A percentile compares a stretch with the other conserved stretches of the same genome.
These are phyloP conservation scores for Bryoerythrophyllum caledonicum DNA, from an alignment of 225 moss, liverwort and hornwort genomes.

Conservation along the genomic window DNA sequence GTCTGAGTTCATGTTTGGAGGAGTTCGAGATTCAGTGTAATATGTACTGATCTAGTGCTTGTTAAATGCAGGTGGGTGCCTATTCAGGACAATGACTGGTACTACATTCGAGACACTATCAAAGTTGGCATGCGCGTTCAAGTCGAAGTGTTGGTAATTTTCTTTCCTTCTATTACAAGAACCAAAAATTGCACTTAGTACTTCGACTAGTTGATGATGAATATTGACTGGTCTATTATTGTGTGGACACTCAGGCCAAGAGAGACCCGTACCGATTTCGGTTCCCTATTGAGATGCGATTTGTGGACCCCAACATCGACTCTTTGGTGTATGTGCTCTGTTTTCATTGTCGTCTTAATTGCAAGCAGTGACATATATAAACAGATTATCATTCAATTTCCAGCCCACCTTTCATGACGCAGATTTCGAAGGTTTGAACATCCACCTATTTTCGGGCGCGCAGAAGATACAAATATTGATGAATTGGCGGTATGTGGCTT, in stretches of 20 bases:
- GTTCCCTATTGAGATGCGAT: slow-evolving; percentile 91
- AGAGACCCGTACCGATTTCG: slow-evolving; percentile 96
- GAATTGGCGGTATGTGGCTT: slow-evolving; percentile 79
- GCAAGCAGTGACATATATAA: neutral
- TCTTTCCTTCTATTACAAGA: neutral
- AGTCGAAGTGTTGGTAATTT: slow-evolving; percentile 89
- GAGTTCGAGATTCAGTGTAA: slow-evolving; percentile 17
- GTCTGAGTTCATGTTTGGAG: slow-evolving; percentile 3
- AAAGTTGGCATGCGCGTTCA: slow-evolving; percentile 92
- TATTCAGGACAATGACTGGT: slow-evolving; percentile 97
- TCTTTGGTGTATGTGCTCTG: slow-evolving; percentile 65
- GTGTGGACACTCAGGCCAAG: slow-evolving; percentile 69
- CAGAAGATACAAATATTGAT: slow-evolving; percentile 80
- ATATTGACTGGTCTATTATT: slow-evolving; percentile 23
- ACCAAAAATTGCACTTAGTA: neutral
- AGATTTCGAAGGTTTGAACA: slow-evolving; percentile 82
- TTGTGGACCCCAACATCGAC: slow-evolving; percentile 95
- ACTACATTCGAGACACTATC: slow-evolving; percentile 76
- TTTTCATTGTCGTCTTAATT: slow-evolving; percentile 6
- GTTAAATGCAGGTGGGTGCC: slow-evolving; percentile 82
- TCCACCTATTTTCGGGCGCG: slow-evolving; percentile 92
- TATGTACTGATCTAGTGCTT: slow-evolving; percentile 14
- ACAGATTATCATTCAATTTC: slow-evolving; percentile 8
- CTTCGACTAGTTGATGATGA: slow-evolving; percentile 9
- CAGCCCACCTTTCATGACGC: slow-evolving; percentile 28